Evolutionary conservation across 2,329 filamentous ascomycete genomes (phyloP), one percentile per base, ranked within the genome.

Genomic region (Aspergillus sp.): DNA sequence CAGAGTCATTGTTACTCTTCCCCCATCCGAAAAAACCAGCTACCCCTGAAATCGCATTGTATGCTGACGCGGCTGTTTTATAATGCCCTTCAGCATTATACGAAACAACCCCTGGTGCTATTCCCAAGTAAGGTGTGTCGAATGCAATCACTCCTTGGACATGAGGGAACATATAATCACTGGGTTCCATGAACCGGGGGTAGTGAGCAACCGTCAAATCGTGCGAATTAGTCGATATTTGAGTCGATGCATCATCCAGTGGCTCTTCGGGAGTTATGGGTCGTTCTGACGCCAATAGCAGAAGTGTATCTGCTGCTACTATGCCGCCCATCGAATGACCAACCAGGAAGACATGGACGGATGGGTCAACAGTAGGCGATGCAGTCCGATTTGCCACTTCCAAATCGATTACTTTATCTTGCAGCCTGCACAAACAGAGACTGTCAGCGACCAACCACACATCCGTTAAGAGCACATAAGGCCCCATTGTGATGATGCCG

Each of bases 291-390:
- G 87, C 70, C 45, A 97, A 79, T 37, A 84, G 79, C 57, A 96
- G 80, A 53, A 91, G 76, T 12, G 89, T 86, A 64, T 97, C 93
- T 30, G 90, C 91, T 9, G 89, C 91, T 42, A 97, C 90, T 60
- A 97, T 96, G 58, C 93, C 93, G 58, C 87, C 87, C 87, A 86
- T 96, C 7, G 86, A 90, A 67, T 96, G 90, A 20, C 90, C 90
- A 49, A 94, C 74, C 13, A 96, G 79, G 42, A 95, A 78, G 23
- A 86, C 85, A 60, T 83, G 84, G 17, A 95, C 88, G 0, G 85
- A 89, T 4, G 90, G 89, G 52, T 94, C 88, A 53, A 95, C 79
- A 0, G 88, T 95, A 0, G 90, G 90, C 4, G 86, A 90, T 1
- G 87, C 81, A 0, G 89, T 91, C 41, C 78, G 77, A 57, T 87